These are phyloP conservation scores for Chaetomium fimeti DNA, from an alignment of 495 filamentous ascomycete species.

Conservation along the genomic window DNA sequence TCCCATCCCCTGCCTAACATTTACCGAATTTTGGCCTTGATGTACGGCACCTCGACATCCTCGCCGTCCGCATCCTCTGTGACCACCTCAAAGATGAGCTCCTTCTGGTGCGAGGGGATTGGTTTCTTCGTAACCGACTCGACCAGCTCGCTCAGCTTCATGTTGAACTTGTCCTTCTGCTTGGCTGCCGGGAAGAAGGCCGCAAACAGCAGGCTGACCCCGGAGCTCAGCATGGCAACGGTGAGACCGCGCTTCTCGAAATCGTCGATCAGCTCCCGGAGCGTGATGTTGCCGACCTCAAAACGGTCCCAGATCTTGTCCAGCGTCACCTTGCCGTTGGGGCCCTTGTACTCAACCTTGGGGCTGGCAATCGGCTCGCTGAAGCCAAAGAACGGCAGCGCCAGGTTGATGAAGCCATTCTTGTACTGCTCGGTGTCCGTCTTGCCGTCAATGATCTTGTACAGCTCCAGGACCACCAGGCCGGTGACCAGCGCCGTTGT, in stretches of 20 bases:
- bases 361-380: conserved; percentile 91
- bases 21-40: conserved; percentile 71
- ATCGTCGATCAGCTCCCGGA: conserved; percentile 76
- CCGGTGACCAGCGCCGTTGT: conserved; percentile 96
- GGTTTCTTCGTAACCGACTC: conserved; percentile 87
- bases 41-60: conserved; percentile 96
- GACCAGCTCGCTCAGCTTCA: conserved; percentile 76
- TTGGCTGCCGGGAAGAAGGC: conserved; percentile 89
- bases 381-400: conserved; percentile 96
- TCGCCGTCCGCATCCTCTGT: conserved; percentile 86
- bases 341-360: conserved; percentile 81
- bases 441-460: conserved; percentile 96
- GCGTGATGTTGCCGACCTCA: conserved; percentile 80
- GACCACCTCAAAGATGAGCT: conserved; percentile 94
- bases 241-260: conserved; percentile 77
- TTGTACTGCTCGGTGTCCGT: conserved; percentile 94
- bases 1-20: neutral
- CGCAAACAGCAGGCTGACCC: conserved; percentile 93
- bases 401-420: conserved; percentile 97
- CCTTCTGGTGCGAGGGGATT: conserved; percentile 86
- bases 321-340: conserved; percentile 73
- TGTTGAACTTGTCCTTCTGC: conserved; percentile 66
- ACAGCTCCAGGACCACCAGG: conserved; percentile 86
- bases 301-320: conserved; percentile 99
- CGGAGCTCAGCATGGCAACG: conserved; percentile 92